Evolutionary conservation across 2,329 filamentous ascomycete genomes (phyloP), one percentile per base, ranked within the genome.

Genomic region (Penicillium italicum): DNA sequence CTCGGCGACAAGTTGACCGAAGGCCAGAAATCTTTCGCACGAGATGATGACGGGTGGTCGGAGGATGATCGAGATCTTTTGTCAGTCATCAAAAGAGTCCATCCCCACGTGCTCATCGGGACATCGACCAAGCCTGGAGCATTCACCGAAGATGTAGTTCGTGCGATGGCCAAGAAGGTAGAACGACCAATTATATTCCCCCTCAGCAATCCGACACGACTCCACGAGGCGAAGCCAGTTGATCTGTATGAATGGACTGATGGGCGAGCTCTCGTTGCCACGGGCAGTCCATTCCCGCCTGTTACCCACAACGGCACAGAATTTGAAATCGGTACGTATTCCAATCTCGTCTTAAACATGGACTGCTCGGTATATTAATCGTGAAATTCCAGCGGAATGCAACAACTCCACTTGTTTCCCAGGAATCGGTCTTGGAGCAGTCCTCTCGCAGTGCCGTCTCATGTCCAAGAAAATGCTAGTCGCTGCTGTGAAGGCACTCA

Each of bases 321-420:
- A 63, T 80, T 80, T 52, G 81, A 84, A 40, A 79, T 85, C 18
- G 77, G 79, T 81, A 67, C 66, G 74, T 68, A 10, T 10, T 4
- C 10, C 16, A 38, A 16, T n/a, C 10, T 16, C 22, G 1, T 2
- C 22, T 5, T 9, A 18, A 11, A 34, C 9, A 20, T 37, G 20
- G 18, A 20, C 28, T 46, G 20, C 33, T 41, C 18, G 30, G 24
- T 26, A 24, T 24, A 22, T 20, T 33, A 28, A 22, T 8, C 14
- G 34, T 28, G 6, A 12, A 18, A 16, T 55, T 71, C 73, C 58
- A 67, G 90, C 90, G 24, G 91, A 96, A 72, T 96, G 91, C 76
- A 96, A 96, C 76, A 96, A 96, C 74, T 88, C 85, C 0, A 89
- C 89, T 33, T 88, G 88, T 16, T 96, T 95, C 72, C 91, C 91